phyloP scores from a whole-genome alignment of 78 protist genomes.

The Capsaspora owczarzaki region DNA sequence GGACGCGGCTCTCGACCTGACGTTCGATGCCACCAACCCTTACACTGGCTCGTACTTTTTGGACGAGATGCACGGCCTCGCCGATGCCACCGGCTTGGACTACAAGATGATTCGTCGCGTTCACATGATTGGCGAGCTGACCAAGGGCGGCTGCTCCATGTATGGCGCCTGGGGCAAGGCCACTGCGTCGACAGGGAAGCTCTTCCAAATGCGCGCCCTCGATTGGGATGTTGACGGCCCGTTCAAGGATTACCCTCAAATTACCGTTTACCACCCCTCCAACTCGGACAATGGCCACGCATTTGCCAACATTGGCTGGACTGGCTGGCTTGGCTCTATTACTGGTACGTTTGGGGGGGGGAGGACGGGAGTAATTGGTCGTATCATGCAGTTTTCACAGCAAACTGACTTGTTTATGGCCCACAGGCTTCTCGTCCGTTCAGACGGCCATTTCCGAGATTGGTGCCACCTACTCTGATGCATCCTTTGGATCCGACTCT shows the following conservation, averaged over 20 bases:
- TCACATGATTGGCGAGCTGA: constrained; percentile 23
- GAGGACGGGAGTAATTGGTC: no score
- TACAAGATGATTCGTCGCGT: constrained; percentile 2
- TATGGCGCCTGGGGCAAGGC: constrained; percentile 29
- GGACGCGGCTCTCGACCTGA: constrained; percentile 25
- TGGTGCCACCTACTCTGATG: constrained; percentile 25
- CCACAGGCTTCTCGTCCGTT: background rate
- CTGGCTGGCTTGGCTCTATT: constrained; percentile 26
- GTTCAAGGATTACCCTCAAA: constrained; percentile 11
- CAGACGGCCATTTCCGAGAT: constrained; percentile 23
- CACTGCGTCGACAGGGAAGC: background rate
- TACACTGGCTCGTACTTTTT: background rate
- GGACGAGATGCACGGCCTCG: constrained; percentile 27
- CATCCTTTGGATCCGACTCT: constrained; percentile 19
- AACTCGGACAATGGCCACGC: background rate
- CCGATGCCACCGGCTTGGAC: constrained; percentile 13
- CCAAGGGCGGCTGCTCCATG: constrained; percentile 29
- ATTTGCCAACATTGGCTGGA: constrained; percentile 21
- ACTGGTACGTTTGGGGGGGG: no score
- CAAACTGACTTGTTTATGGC: background rate
- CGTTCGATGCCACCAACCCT: background rate
- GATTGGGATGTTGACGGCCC: constrained; percentile 31
- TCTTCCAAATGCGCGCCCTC: constrained; percentile 15
- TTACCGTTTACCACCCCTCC: constrained; percentile 18
- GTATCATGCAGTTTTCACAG: background rate